Evolutionary conservation across 805 yeast species (phyloP).

Genomic region (Starmerella sirachaensis): DNA sequence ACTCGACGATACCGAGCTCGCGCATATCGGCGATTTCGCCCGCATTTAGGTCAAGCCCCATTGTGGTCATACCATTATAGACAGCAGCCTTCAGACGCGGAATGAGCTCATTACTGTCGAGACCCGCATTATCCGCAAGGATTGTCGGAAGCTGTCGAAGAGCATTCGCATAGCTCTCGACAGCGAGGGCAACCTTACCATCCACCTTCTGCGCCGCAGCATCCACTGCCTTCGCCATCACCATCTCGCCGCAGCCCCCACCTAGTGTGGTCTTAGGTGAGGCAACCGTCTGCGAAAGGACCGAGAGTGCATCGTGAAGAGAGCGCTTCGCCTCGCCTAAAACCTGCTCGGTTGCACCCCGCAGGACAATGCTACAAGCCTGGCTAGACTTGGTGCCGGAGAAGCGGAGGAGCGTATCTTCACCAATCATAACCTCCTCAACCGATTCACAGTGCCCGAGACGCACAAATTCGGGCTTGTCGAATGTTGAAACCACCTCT

Average conservation of each 20-base stretch:
- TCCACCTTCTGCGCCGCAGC: slow-evolving; percentile 80
- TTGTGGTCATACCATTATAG: slow-evolving; percentile 81
- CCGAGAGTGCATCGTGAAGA: slow-evolving; percentile 91
- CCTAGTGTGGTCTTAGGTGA: slow-evolving; percentile 88
- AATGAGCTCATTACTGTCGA: slow-evolving; percentile 83
- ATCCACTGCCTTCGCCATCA: slow-evolving; percentile 95
- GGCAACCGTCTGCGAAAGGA: slow-evolving; percentile 83
- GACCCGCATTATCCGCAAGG: slow-evolving; percentile 94
- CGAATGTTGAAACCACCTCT: slow-evolving; percentile 94
- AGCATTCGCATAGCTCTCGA: slow-evolving; percentile 89
- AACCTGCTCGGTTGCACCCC: slow-evolving; percentile 97
- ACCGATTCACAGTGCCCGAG: slow-evolving; percentile 80
- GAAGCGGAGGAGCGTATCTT: slow-evolving; percentile 77
- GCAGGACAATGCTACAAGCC: slow-evolving; percentile 88
- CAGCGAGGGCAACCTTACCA: slow-evolving; percentile 88
- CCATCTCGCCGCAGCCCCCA: slow-evolving; percentile 91
- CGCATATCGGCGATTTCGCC: slow-evolving; percentile 91
- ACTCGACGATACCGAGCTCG: slow-evolving; percentile 83
- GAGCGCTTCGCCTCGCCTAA: slow-evolving; percentile 96
- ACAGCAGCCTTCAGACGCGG: slow-evolving; percentile 81
- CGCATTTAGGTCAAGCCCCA: slow-evolving; percentile 76
- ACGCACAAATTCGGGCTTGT: slow-evolving; percentile 73
- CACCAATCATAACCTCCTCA: slow-evolving; percentile 90
- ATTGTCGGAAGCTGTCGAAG: slow-evolving; percentile 91
- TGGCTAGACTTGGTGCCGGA: slow-evolving; percentile 93